Conservation (phyloP, 805 yeast species). For the Schizosaccharomyces cryophilus region DNA sequence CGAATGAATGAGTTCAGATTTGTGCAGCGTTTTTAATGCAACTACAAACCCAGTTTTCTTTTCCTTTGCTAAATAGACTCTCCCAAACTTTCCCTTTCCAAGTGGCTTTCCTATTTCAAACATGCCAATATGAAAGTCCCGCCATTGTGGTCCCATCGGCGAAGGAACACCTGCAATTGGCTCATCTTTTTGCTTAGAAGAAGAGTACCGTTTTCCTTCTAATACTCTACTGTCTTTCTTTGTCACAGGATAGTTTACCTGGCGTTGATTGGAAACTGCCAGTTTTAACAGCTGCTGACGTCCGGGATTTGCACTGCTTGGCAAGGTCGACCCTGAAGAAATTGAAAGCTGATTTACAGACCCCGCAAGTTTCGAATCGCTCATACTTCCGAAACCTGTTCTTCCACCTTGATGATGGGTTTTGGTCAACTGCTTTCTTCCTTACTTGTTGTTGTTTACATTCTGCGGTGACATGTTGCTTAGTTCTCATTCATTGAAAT, state of each 20-base stretch:
- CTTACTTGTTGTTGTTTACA: not conserved
- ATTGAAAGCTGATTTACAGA: not conserved
- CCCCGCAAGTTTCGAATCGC: not conserved
- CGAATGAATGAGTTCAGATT: slow-evolving; percentile 45
- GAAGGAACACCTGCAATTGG: not conserved
- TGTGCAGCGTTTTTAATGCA: slow-evolving; percentile 80
- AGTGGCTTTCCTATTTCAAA: slow-evolving; percentile 71
- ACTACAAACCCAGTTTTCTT: slow-evolving; percentile 51
- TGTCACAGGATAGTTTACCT: not conserved
- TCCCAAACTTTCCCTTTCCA: slow-evolving; percentile 87
- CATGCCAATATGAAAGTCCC: not conserved
- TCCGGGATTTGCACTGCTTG: not conserved
- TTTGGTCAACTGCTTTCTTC: not conserved
- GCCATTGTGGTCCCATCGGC: not conserved
- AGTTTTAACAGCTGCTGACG: not conserved
- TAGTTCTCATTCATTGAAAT: too few relatives aligned
- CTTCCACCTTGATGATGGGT: not conserved
- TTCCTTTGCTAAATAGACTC: slow-evolving; percentile 71
- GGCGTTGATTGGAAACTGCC: not conserved
- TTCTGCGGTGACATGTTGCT: not conserved
- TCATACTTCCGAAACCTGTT: not conserved
- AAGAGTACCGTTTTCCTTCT: not conserved
- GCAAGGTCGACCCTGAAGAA: not conserved
- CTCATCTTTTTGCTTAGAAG: not conserved
- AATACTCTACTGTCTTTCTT: not conserved